Evolutionary conservation across 495 filamentous ascomycete genomes (phyloP), one percentile per base, ranked within the genome.

Genomic region (Amorphotheca resinae): DNA sequence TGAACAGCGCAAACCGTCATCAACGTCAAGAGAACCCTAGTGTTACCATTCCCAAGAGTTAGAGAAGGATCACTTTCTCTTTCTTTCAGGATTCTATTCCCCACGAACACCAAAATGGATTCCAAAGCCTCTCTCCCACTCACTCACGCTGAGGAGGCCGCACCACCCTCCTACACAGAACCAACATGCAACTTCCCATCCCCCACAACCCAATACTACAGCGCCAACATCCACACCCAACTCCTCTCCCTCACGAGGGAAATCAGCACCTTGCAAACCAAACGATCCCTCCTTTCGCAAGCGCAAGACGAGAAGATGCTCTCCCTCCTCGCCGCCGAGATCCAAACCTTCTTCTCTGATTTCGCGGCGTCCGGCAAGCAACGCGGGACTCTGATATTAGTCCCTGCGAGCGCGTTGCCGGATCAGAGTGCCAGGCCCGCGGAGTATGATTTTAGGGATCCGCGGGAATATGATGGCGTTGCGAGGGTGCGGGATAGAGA

Each of bases 241-340:
- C 48, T 55, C 20, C 18, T 16, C 12, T 26, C 15, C 20, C 48
- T 55, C 12, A 49, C 48, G 1, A 30, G 40, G 7, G 22, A 42
- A 17, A 55, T 55, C 6, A 20, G 44, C 38, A 42, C 48, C 16
- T 11, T 41, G 8, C 32, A 45, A 30, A 43, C 44, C 7, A 44
- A 55, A 35, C 15, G 34, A 20, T 22, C 41, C 18, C 48, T 55
- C 18, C 48, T 49, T 16, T 34, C 52, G 4, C 28, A 45, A 18
- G 48, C 45, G n/a, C 44, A 46, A 2, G 45, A 51, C 22, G 45
- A 51, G 23, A 42, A 51, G 12, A 46, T 55, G 8, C 48, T 55
- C 22, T 45, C 52, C 3, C 42, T 49, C 22, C 48, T 55, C 14
- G 51, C 48, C 8, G 33, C 37, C n/a, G 41, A 51, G 11, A 55